Percentiles rank a stretch among this genome's conserved stretches.
These are phyloP conservation scores for Cantharellus cinnabarinus DNA, from an alignment of 768 basidiomycete species.

Conservation along the genomic window DNA sequence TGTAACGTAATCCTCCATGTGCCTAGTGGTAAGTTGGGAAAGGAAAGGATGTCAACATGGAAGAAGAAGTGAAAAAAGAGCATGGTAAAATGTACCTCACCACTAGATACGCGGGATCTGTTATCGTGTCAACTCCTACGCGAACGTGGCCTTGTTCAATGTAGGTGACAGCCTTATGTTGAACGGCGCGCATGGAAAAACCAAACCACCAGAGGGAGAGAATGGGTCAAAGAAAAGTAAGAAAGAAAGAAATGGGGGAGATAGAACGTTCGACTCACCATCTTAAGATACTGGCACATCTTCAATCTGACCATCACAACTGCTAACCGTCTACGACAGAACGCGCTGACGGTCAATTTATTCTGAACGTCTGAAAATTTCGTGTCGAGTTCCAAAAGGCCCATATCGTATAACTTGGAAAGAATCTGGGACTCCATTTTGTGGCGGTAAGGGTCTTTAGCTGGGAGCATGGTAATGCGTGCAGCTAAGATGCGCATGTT, in stretches of 20 bases:
- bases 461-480: slow-evolving; percentile 66
- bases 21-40: slow-evolving; percentile 24
- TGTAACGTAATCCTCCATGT: slow-evolving; percentile 98
- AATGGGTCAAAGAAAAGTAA: not conserved
- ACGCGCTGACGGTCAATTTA: slow-evolving; percentile 86
- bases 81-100: slow-evolving; percentile 35
- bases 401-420: slow-evolving; percentile 93
- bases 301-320: slow-evolving; percentile 83
- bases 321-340: slow-evolving; percentile 78
- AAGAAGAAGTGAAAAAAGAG: not conserved
- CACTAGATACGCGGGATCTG: slow-evolving; percentile 90
- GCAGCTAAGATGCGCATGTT: slow-evolving; percentile 70
- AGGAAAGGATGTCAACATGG: not conserved
- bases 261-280: slow-evolving; percentile 32
- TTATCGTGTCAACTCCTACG: slow-evolving; percentile 87
- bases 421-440: slow-evolving; percentile 75
- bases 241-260: not conserved
- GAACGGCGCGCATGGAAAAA: not conserved
- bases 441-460: slow-evolving; percentile 70
- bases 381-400: slow-evolving; percentile 65
- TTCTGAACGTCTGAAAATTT: slow-evolving; percentile 87
- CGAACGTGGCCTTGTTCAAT: slow-evolving; percentile 97
- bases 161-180: slow-evolving; percentile 73
- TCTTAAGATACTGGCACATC: slow-evolving; percentile 90
- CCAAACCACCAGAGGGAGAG: not conserved